Evolutionary conservation across 164 flowering plant species (phyloP).

Genomic region (Vitis vinifera): ASM3070453v1 NC_081807.1:6515001-6515500

Average conservation of each 20-base stretch:
- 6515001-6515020: no score
- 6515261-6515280: slow-evolving; percentile 1
- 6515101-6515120: no score
- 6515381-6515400: slow-evolving; percentile 26
- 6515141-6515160: no score
- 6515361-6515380: slow-evolving; percentile 32
- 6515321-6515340: slow-evolving; percentile 15
- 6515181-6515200: no score
- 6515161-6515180: no score
- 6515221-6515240: not conserved
- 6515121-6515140: no score
- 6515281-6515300: slow-evolving; percentile 8
- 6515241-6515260: not conserved
- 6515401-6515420: slow-evolving; percentile 10
- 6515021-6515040: no score
- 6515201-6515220: not conserved
- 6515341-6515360: slow-evolving; percentile 28
- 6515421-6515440: slow-evolving; percentile 31
- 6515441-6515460: slow-evolving; percentile 28
- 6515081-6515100: no score
- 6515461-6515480: not conserved
- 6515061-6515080: no score
- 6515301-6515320: not conserved
- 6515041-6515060: no score
- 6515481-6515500: no score